Conservation (phyloP, 2,329 filamentous ascomycete genomes). For the Ophiostoma quercus region DNA sequence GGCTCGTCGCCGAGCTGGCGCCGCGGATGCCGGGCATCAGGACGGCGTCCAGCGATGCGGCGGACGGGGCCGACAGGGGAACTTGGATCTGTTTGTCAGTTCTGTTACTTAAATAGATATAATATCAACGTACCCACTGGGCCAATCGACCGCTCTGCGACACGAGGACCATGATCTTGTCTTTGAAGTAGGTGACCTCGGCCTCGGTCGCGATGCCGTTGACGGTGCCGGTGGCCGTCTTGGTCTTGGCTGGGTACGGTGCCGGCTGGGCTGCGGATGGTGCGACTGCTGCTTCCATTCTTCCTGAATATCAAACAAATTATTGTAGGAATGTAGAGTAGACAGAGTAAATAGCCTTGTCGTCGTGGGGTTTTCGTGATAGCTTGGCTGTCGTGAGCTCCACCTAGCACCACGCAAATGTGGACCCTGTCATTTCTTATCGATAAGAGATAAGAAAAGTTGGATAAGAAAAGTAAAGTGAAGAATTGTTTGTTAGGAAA, state of each 20-base stretch:
- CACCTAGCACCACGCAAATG: background rate
- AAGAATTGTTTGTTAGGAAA: background rate
- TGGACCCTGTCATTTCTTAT: background rate
- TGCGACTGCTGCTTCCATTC: conserved; percentile 34
- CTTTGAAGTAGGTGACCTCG: conserved; percentile 67
- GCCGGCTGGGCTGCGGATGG: conserved; percentile 40
- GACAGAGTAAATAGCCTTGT: background rate
- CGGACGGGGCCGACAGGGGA: conserved; percentile 62
- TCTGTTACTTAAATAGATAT: background rate
- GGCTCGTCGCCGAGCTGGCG: conserved; percentile 23
- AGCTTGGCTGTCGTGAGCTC: conserved; percentile 1
- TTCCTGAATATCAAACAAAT: too few species aligned
- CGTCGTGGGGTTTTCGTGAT: background rate
- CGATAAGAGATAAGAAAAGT: conserved; percentile 12
- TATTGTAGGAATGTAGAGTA: too few species aligned
- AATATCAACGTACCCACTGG: conserved; percentile 69
- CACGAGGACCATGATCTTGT: conserved; percentile 87
- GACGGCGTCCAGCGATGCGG: conserved; percentile 58
- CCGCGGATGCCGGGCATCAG: conserved; percentile 43
- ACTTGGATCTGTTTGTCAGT: conserved; percentile 61
- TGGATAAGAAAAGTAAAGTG: conserved; percentile 14
- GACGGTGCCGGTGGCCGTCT: conserved; percentile 55
- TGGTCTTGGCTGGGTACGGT: conserved; percentile 52
- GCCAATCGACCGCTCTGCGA: conserved; percentile 78
- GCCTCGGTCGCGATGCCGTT: conserved; percentile 67